Evolutionary conservation across 2,329 filamentous ascomycete genomes (phyloP).

Genomic region (Cytospora leucostoma): DNA sequence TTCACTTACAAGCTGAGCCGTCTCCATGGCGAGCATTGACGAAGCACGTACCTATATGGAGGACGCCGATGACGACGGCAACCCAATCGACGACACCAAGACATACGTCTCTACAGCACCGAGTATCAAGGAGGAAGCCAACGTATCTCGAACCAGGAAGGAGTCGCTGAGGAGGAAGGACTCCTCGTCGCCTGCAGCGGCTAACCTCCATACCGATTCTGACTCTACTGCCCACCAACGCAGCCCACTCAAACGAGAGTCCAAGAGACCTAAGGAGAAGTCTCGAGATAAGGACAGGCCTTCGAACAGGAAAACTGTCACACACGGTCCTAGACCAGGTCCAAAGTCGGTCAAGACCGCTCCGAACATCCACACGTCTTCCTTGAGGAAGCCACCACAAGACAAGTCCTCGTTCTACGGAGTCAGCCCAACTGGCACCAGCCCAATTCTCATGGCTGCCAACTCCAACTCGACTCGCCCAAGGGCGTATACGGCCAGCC

Average conservation of each 20-base stretch:
- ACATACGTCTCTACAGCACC: constrained; percentile 51
- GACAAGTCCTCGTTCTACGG: constrained; percentile 45
- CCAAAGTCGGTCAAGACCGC: constrained; percentile 43
- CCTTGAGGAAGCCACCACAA: constrained; percentile 36
- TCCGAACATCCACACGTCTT: constrained; percentile 32
- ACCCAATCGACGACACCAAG: constrained; percentile 41
- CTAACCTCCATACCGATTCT: constrained; percentile 43
- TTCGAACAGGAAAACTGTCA: constrained; percentile 36
- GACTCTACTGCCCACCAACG: constrained; percentile 46
- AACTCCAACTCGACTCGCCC: constrained; percentile 39
- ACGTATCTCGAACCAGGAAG: constrained; percentile 52
- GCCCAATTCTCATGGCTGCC: constrained; percentile 23
- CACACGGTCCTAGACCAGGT: constrained; percentile 29
- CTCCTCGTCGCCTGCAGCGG: constrained; percentile 39
- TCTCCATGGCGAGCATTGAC: constrained; percentile 47
- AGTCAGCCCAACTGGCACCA: constrained; percentile 36
- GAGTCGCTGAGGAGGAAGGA: constrained; percentile 42
- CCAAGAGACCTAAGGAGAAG: constrained; percentile 37
- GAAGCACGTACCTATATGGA: constrained; percentile 47
- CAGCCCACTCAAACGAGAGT: constrained; percentile 37
- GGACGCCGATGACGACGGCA: constrained; percentile 53
- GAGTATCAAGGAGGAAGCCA: constrained; percentile 52
- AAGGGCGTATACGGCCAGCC: constrained; percentile 40
- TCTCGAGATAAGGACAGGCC: constrained; percentile 32
- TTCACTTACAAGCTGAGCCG: neutral